Conservation (phyloP, 2,329 filamentous ascomycete species). For the Colletotrichum coccodes region DNA sequence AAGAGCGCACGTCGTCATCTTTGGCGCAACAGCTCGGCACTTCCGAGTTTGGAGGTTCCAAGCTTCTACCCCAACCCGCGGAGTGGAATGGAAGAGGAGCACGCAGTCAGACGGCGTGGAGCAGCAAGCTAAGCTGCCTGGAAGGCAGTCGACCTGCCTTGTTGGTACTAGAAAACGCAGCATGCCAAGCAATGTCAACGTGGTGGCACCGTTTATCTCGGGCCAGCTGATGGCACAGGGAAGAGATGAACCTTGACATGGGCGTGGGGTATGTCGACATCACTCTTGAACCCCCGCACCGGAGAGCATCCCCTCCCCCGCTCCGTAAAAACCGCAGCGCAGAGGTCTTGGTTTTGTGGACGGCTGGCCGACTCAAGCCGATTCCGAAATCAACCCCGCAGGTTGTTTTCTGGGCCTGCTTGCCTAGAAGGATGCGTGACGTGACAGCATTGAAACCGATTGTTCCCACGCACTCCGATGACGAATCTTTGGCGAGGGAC, state of each 20-base stretch:
- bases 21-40: neutral
- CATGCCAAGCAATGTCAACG: slow-evolving; percentile 12
- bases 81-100: too few relatives aligned
- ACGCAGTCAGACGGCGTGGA: slow-evolving; percentile 2
- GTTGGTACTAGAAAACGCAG: slow-evolving; percentile 17
- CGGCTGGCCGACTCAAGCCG: neutral
- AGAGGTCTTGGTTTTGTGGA: neutral
- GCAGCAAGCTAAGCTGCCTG: neutral
- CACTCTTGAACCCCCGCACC: neutral
- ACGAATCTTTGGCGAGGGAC: neutral
- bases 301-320: neutral
- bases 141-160: slow-evolving; percentile 18
- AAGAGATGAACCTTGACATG: neutral
- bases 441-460: neutral
- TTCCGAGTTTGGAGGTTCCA: neutral
- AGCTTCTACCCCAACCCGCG: neutral
- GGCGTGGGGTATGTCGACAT: neutral
- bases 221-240: slow-evolving; percentile 14
- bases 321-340: neutral
- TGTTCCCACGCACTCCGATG: neutral
- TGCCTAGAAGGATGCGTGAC: neutral
- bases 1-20: slow-evolving; percentile 3
- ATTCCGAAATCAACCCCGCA: neutral
- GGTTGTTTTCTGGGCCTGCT: neutral
- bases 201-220: neutral